phyloP scores from a whole-genome alignment of 2,329 filamentous ascomycete genomes.

The Penicillium freii region DNA sequence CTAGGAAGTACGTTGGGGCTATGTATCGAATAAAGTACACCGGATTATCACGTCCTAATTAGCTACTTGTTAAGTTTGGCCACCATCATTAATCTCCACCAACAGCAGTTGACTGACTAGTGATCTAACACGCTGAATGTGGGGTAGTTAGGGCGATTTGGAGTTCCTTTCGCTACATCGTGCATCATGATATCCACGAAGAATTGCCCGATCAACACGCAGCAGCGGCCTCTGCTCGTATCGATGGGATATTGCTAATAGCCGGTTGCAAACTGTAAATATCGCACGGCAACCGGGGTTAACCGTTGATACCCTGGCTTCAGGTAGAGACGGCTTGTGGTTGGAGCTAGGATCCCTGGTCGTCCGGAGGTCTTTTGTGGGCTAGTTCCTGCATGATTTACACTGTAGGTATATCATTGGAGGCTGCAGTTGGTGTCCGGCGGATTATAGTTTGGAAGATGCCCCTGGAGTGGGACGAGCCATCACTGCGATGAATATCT shows the following conservation, averaged over 20 bases:
- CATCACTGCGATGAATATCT: neutral
- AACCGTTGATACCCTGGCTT: slow-evolving; percentile 15
- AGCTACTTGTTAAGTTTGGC: neutral
- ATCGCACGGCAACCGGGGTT: slow-evolving; percentile 2
- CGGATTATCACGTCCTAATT: neutral
- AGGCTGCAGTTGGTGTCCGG: neutral
- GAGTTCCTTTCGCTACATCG: neutral
- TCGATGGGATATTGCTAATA: slow-evolving; percentile 2
- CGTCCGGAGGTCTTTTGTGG: neutral
- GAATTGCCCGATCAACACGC: neutral
- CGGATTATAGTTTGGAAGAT: neutral
- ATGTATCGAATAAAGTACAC: neutral
- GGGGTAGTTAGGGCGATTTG: neutral
- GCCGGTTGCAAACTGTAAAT: slow-evolving; percentile 8
- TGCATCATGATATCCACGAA: neutral
- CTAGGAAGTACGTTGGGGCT: neutral
- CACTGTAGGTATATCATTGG: neutral
- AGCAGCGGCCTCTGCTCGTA: neutral
- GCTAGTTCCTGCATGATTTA: neutral
- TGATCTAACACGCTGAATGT: neutral
- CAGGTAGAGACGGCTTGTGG: neutral
- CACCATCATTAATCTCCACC: neutral
- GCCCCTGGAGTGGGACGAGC: neutral
- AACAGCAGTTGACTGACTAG: neutral
- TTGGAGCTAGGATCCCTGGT: neutral